These are phyloP conservation scores for Pichia sp. DNA, from an alignment of 1,139 yeast genomes.

Conservation along the genomic window DNA sequence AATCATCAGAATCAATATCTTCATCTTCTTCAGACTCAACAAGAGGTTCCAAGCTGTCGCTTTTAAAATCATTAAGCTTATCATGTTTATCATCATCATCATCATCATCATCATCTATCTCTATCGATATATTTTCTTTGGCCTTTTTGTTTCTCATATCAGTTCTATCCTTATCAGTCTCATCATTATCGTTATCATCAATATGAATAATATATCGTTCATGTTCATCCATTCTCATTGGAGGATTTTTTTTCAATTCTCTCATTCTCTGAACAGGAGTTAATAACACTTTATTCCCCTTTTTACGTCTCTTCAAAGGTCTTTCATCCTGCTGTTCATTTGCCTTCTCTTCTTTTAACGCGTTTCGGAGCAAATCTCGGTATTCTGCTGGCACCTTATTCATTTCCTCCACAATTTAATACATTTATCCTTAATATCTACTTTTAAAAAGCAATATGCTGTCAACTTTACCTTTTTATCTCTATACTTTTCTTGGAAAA, in stretches of 20 bases:
- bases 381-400: conserved; percentile 7
- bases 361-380: conserved; percentile 13
- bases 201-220: conserved; percentile 8
- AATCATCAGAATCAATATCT: conserved; percentile 30
- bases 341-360: conserved; percentile 9
- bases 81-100: conserved; percentile 18
- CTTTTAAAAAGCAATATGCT: too few relatives aligned
- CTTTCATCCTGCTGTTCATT: conserved; percentile 1
- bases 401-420: not conserved
- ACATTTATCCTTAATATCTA: too few relatives aligned
- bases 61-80: conserved; percentile 5
- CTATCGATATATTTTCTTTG: not conserved
- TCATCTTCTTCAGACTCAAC: conserved; percentile 17
- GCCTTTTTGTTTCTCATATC: not conserved
- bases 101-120: not conserved
- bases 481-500: too few relatives aligned
- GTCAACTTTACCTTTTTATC: too few relatives aligned
- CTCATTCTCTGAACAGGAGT: conserved; percentile 8
- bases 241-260: conserved; percentile 5
- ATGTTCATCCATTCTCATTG: not conserved
- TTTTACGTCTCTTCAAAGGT: conserved; percentile 7
- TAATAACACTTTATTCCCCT: not conserved
- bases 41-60: too few relatives aligned
- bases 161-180: not conserved
- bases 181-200: conserved; percentile 4